A percentile compares a stretch with the other conserved stretches of the same genome.
Conservation (phyloP, 805 yeast species). For the Lachancea sp. region DNA sequence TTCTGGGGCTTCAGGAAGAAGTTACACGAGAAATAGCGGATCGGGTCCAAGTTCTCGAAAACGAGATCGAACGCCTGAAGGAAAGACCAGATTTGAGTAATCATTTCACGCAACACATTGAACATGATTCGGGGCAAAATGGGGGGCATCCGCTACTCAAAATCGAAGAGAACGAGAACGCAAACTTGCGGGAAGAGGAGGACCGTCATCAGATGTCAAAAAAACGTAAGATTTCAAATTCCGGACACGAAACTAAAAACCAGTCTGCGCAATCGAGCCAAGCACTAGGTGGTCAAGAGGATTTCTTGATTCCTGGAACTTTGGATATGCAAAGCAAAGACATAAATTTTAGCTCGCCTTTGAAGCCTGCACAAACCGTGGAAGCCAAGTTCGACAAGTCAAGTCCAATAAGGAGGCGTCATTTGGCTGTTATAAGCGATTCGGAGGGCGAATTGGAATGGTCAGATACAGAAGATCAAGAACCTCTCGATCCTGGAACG, state of each 20-base stretch:
- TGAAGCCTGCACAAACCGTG: constrained; percentile 1
- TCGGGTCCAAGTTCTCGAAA: constrained; percentile 3
- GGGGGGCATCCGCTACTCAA: not conserved
- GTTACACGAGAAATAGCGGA: constrained; percentile 14
- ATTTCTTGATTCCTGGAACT: constrained; percentile 6
- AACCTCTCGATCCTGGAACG: not conserved
- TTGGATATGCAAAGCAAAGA: constrained; percentile 8
- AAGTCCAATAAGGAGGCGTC: constrained; percentile 2
- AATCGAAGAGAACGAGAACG: not conserved
- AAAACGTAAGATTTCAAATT: not conserved
- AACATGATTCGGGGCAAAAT: no score
- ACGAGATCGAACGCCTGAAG: not conserved
- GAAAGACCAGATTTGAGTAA: not conserved
- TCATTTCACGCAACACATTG: no score
- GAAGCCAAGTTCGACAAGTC: not conserved
- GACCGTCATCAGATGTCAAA: no score
- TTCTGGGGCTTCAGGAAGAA: constrained; percentile 22
- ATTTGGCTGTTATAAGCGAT: constrained; percentile 7
- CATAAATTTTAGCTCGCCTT: constrained; percentile 11
- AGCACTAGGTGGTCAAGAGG: not conserved
- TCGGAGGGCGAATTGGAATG: constrained; percentile 10
- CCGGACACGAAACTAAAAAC: not conserved
- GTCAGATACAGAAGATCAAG: constrained; percentile 5
- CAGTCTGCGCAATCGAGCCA: not conserved
- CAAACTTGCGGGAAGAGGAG: not conserved